phyloP scores from a whole-genome alignment of 345 rosid species.

The Heritiera fomes region DNA sequence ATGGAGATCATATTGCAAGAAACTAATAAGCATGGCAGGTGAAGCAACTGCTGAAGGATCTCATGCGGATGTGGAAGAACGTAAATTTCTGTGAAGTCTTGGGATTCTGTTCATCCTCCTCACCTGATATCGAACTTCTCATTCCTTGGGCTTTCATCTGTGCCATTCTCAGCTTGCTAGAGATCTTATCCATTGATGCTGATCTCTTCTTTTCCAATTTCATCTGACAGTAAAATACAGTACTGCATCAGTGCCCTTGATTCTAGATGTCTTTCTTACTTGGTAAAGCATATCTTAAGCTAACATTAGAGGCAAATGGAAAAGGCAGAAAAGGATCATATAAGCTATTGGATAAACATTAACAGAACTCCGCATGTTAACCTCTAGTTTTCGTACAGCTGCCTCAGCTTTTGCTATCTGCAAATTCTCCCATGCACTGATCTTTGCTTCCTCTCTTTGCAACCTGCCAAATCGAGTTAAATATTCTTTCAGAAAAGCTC shows the following conservation, averaged over 20 bases:
- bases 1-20: background rate
- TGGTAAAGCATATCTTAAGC: background rate
- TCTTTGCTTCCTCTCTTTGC: constrained; percentile 88
- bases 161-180: constrained; percentile 64
- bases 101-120: constrained; percentile 35
- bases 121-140: constrained; percentile 55
- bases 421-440: constrained; percentile 92
- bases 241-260: background rate
- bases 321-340: background rate
- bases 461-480: constrained; percentile 41
- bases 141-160: constrained; percentile 72
- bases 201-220: constrained; percentile 89
- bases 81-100: constrained; percentile 36
- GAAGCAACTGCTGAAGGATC: constrained; percentile 56
- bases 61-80: constrained; percentile 35
- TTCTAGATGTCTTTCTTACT: too few species aligned
- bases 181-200: constrained; percentile 75
- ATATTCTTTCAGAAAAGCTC: background rate
- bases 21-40: constrained; percentile 37
- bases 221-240: constrained; percentile 47
- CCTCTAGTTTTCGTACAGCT: constrained; percentile 88
- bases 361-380: constrained; percentile 20
- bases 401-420: constrained; percentile 99
- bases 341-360: background rate
- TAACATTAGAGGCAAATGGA: background rate